Conservation (phyloP, 306 rosid genomes). For the Calophaca sinica region DNA sequence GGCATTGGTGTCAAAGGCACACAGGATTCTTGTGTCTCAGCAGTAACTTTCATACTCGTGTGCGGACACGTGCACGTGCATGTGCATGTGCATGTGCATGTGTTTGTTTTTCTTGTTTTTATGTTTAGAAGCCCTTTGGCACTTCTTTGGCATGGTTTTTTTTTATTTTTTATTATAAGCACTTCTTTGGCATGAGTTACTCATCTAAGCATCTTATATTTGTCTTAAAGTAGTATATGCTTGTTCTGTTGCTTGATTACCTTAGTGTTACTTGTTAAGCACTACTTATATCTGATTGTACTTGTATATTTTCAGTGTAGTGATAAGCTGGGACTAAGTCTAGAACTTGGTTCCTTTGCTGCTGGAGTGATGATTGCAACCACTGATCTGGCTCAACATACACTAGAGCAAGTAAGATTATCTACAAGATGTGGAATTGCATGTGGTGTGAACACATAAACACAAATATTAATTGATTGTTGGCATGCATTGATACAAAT, state of each 20-base stretch:
- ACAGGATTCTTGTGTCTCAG: constrained; percentile 25
- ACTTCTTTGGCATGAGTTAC: constrained; percentile 33
- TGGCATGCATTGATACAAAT: constrained; percentile 33
- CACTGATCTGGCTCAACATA: constrained; percentile 95
- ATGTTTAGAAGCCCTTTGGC: neutral
- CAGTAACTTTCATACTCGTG: constrained; percentile 7
- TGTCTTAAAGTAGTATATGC: constrained; percentile 21
- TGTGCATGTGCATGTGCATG: neutral
- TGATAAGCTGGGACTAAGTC: constrained; percentile 97
- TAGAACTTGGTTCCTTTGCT: constrained; percentile 96
- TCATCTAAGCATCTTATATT: neutral
- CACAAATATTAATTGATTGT: constrained; percentile 37
- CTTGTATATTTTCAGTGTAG: constrained; percentile 78
- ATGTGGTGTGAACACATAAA: neutral
- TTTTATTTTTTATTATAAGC: neutral
- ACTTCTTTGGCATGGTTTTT: constrained; percentile 14
- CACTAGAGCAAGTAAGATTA: constrained; percentile 86
- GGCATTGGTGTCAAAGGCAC: no score
- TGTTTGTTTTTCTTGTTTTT: constrained; percentile 4
- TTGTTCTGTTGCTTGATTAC: constrained; percentile 42
- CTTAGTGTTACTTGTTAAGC: constrained; percentile 26
- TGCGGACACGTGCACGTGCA: constrained; percentile 7
- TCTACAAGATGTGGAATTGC: constrained; percentile 26
- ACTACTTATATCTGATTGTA: constrained; percentile 32
- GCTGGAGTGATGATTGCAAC: constrained; percentile 99